Percentiles rank a stretch among this genome's conserved stretches.
Evolutionary conservation across 306 rosid species (phyloP).

Genomic region (Dalbergia cochinchinensis): DNA sequence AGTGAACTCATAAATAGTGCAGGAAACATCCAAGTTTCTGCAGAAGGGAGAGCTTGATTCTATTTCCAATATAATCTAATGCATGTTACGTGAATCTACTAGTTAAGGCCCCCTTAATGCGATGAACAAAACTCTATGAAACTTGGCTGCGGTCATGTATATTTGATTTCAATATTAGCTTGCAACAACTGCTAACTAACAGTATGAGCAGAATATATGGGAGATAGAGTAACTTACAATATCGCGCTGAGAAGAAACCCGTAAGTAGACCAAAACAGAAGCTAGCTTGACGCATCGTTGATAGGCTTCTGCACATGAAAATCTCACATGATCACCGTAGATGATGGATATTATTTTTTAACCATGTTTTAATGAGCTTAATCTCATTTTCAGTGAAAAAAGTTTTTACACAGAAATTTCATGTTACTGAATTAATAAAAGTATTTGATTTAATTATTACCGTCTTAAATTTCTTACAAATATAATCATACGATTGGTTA

Average conservation of each 20-base stretch:
- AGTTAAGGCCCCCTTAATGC: background rate
- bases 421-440: too few species aligned
- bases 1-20: too few species aligned
- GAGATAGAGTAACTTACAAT: conserved; percentile 53
- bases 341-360: conserved; percentile 60
- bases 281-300: conserved; percentile 66
- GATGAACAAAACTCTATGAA: background rate
- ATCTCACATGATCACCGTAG: conserved; percentile 43
- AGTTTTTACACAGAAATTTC: too few species aligned
- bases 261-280: conserved; percentile 63
- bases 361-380: too few species aligned
- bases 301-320: conserved; percentile 70
- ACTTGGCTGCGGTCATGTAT: too few species aligned
- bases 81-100: background rate
- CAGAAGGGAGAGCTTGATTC: background rate
- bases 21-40: background rate
- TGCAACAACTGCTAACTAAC: too few species aligned
- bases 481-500: too few species aligned
- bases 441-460: too few species aligned
- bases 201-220: background rate
- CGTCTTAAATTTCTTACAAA: too few species aligned
- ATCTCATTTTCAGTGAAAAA: too few species aligned
- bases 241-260: conserved; percentile 61
- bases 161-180: too few species aligned
- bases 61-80: background rate